Evolutionary conservation across 352 stramenopile species (phyloP).

Genomic region (Phytophthora sojae): DNA sequence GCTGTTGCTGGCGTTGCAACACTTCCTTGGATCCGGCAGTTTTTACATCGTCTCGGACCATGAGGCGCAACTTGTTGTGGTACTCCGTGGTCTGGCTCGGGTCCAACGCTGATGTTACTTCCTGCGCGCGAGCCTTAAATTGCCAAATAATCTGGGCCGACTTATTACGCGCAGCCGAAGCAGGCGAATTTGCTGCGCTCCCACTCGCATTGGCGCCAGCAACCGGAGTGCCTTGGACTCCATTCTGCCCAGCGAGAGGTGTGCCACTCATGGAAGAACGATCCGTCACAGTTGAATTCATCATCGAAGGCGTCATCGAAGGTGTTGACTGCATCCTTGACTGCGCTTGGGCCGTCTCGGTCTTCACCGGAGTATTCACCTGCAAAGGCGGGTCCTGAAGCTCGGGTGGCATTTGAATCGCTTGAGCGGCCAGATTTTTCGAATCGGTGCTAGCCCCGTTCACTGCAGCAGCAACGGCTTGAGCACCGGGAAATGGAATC

Average conservation of each 20-base stretch:
- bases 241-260: slow-evolving; percentile 34
- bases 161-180: slow-evolving; percentile 56
- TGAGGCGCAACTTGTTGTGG: slow-evolving; percentile 85
- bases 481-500: slow-evolving; percentile 68
- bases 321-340: slow-evolving; percentile 35
- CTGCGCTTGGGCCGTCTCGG: slow-evolving; percentile 42
- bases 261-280: slow-evolving; percentile 46
- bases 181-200: slow-evolving; percentile 26
- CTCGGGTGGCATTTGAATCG: slow-evolving; percentile 82
- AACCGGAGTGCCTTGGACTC: slow-evolving; percentile 23
- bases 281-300: slow-evolving; percentile 59
- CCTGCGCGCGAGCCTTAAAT: slow-evolving; percentile 79
- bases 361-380: slow-evolving; percentile 40
- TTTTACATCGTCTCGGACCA: slow-evolving; percentile 79
- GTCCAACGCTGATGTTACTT: slow-evolving; percentile 84
- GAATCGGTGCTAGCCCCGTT: slow-evolving; percentile 18
- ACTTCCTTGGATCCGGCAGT: slow-evolving; percentile 92
- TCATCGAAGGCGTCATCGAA: slow-evolving; percentile 23
- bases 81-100: slow-evolving; percentile 84
- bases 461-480: slow-evolving; percentile 42
- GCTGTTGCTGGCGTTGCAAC: slow-evolving; percentile 98
- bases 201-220: slow-evolving; percentile 20
- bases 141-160: slow-evolving; percentile 86
- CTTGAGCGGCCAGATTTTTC: slow-evolving; percentile 50
- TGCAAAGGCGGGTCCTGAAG: slow-evolving; percentile 60